Evolutionary conservation across 345 rosid genomes (phyloP).

Genomic region (Cardiospermum halicacabum): DNA sequence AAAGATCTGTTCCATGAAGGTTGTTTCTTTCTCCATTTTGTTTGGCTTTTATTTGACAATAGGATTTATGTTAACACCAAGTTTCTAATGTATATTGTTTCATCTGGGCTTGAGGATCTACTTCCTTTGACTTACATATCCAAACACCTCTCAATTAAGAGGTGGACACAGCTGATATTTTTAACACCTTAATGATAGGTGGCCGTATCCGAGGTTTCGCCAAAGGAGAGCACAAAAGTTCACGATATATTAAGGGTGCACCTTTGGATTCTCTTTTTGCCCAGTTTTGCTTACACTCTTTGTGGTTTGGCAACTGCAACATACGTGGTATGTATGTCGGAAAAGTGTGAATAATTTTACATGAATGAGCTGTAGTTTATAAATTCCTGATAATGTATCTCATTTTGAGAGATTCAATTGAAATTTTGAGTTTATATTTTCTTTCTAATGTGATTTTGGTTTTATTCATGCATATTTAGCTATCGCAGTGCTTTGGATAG

Average conservation of each 20-base stretch:
- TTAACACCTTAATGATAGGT: conserved; percentile 36
- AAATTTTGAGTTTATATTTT: background rate
- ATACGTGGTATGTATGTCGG: conserved; percentile 81
- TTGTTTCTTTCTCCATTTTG: conserved; percentile 24
- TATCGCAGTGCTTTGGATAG: conserved; percentile 86
- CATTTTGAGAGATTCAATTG: background rate
- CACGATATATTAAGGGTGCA: conserved; percentile 88
- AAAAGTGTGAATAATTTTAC: conserved; percentile 7
- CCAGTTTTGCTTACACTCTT: conserved; percentile 74
- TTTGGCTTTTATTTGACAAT: background rate
- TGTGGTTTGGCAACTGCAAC: conserved; percentile 93
- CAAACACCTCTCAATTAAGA: background rate
- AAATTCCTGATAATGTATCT: background rate
- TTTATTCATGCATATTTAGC: conserved; percentile 41
- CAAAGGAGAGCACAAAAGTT: conserved; percentile 58
- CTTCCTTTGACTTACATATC: background rate
- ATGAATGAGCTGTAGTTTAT: background rate
- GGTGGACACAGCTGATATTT: background rate
- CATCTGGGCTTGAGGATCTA: background rate
- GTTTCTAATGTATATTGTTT: conserved; percentile 7
- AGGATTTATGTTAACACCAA: background rate
- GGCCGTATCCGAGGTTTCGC: conserved; percentile 39
- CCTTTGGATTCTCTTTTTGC: conserved; percentile 75
- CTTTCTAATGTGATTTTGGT: conserved; percentile 9
- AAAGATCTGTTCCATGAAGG: conserved; percentile 92